Conservation (phyloP, 2,329 filamentous ascomycete genomes). For the Fusarium acutatum region DNA sequence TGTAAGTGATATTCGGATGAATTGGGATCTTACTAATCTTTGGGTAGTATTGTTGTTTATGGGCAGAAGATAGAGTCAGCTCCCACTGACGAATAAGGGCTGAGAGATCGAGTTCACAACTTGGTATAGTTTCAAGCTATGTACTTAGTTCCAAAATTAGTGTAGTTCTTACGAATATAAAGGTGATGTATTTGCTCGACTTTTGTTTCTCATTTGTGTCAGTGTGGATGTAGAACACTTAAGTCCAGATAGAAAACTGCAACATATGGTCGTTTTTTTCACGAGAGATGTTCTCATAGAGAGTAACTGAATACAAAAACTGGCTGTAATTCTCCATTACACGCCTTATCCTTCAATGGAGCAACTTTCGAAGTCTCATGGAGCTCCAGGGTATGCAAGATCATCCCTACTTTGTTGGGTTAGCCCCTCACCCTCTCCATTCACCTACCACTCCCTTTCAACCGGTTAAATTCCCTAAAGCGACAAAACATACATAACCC, state of each 20-base stretch:
- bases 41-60: neutral
- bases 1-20: neutral
- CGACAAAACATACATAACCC: neutral
- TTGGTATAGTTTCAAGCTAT: neutral
- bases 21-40: neutral
- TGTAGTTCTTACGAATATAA: fast-evolving
- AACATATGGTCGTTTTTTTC: fast-evolving
- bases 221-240: neutral
- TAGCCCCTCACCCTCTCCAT: neutral
- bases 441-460: neutral
- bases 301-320: neutral
- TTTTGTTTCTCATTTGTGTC: fast-evolving
- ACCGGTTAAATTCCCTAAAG: neutral
- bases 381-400: neutral
- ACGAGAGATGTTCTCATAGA: fast-evolving
- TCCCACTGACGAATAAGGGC: neutral
- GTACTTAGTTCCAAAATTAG: fast-evolving
- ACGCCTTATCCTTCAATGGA: neutral
- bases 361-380: neutral
- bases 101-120: neutral
- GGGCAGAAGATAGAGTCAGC: neutral
- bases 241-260: fast-evolving
- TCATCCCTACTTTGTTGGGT: constrained; percentile 2
- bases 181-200: fast-evolving
- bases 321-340: neutral